Base-by-base conservation (phyloP, 1,284 basidiomycete genomes). In the Trametes polyzona region DNA sequence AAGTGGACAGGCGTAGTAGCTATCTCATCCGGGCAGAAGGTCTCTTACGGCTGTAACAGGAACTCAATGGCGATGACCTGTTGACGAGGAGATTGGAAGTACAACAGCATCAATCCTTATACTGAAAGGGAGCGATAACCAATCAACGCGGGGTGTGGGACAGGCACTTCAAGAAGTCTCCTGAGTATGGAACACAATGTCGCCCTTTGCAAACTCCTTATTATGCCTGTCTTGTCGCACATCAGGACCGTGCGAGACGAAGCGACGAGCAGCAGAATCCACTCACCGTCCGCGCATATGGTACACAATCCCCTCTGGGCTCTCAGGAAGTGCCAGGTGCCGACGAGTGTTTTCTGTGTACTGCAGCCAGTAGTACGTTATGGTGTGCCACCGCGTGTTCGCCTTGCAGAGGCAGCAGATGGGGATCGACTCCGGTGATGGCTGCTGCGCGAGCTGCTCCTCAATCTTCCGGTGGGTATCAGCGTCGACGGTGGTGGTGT, bases 201-300 rank as follows among this genome's bases (percentile, higher is more conserved):
- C 56, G 16, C 33, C 26, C 27, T 53, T 47, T 27, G 52, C 49
- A 23, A 58, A 58, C 50, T 58, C 51, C 41, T 58, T 58, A 4
- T 27, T 33, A 19, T 58, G 56, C 33, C 56, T 58, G 23, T 17
- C 11, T 11, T 7, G n/a, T n/a, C 30, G 19, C 24, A n/a, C 39
- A 32, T 50, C 16, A 51, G 30, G 30, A n/a, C 29, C 11, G 2
- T n/a, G 14, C 19, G 4, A 32, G 5, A 14, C 24, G 11, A 4
- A 4, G 2, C 2, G 1, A 42, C 6, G 21, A 8, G 24, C 4
- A 14, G 2, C 11, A 30, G 3, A 33, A n/a, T n/a, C n/a, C 35
- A 36, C 56, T 24, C 24, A 58, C 56, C 47, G 49, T 19, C 32
- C 23, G 2, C 23, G 26, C 6, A 58, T 19, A 26, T 58, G 56